A percentile compares a stretch with the other conserved stretches of the same genome.
These are phyloP conservation scores for Aspergillus hancockii DNA, from an alignment of 495 filamentous ascomycete genomes.

Conservation along the genomic window DNA sequence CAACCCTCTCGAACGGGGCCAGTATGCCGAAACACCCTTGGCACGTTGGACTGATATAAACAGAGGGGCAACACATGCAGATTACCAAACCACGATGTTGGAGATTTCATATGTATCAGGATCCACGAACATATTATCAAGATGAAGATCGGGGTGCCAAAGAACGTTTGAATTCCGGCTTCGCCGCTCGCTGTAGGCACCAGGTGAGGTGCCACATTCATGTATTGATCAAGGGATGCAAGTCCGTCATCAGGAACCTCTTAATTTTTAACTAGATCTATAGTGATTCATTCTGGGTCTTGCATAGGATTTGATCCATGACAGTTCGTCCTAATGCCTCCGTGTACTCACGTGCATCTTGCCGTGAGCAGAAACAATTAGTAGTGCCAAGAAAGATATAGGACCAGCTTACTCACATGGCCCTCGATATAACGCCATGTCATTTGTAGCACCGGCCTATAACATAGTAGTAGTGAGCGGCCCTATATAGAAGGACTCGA, in stretches of 20 bases:
- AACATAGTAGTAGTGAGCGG: conserved; percentile 23
- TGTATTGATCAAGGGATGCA: conserved; percentile 15
- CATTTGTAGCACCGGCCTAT: conserved; percentile 24
- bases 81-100: conserved; percentile 39
- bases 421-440: conserved; percentile 34
- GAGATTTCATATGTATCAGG: conserved; percentile 28
- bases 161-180: conserved; percentile 22
- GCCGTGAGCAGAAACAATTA: conserved; percentile 21
- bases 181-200: conserved; percentile 15
- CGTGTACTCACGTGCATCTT: conserved; percentile 25
- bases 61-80: conserved; percentile 27
- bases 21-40: conserved; percentile 32
- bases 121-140: conserved; percentile 43
- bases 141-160: conserved; percentile 44
- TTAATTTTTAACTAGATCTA: conserved; percentile 13
- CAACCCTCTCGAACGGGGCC: conserved; percentile 28
- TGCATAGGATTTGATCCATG: conserved; percentile 27
- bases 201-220: conserved; percentile 17
- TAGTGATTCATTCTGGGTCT: conserved; percentile 31
- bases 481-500: conserved; percentile 24
- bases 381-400: neutral
- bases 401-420: conserved; percentile 24
- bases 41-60: conserved; percentile 33
- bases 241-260: conserved; percentile 24
- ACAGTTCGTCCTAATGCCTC: conserved; percentile 31